These are phyloP conservation scores for Nothophytophthora sp. DNA, from an alignment of 352 stramenopile genomes.

Conservation along the genomic window DNA sequence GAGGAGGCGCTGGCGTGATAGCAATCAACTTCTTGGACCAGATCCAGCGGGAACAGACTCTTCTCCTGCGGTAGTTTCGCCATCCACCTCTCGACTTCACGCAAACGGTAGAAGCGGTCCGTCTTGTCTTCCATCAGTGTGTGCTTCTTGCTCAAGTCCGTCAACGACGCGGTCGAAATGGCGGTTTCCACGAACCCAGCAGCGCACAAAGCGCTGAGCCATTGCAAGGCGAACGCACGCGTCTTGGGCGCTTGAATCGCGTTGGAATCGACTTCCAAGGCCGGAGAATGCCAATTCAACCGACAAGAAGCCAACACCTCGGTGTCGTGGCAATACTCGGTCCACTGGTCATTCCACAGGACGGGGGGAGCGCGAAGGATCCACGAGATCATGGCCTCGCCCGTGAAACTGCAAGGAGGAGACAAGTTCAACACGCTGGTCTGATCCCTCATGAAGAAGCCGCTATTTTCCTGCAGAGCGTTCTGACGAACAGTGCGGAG, in stretches of 20 bases:
- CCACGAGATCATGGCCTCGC: slow-evolving; percentile 66
- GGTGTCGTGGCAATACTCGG: slow-evolving; percentile 45
- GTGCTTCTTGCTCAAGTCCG: slow-evolving; percentile 36
- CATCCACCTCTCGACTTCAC: slow-evolving; percentile 54
- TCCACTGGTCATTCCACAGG: slow-evolving; percentile 59
- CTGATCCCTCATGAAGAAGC: slow-evolving; percentile 60
- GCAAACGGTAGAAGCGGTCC: slow-evolving; percentile 57
- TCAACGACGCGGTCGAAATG: slow-evolving; percentile 11
- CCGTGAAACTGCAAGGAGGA: slow-evolving; percentile 53
- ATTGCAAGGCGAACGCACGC: slow-evolving; percentile 36
- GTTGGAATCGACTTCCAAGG: slow-evolving; percentile 41
- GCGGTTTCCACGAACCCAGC: slow-evolving; percentile 64
- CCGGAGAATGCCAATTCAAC: slow-evolving; percentile 37
- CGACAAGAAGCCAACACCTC: slow-evolving; percentile 13
- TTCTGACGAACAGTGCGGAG: slow-evolving; percentile 42
- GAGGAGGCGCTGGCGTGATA: slow-evolving; percentile 12
- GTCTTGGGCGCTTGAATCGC: slow-evolving; percentile 46
- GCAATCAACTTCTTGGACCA: slow-evolving; percentile 67
- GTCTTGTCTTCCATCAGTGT: slow-evolving; percentile 45
- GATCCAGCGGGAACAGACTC: slow-evolving; percentile 63
- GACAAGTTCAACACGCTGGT: slow-evolving; percentile 34
- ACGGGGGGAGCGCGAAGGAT: slow-evolving; percentile 42
- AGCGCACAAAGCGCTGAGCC: slow-evolving; percentile 59
- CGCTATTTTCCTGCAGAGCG: slow-evolving; percentile 39
- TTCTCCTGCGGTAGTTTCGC: slow-evolving; percentile 27